Base-by-base conservation (phyloP, 2,329 filamentous ascomycete species). In the Knufia fluminis region DNA sequence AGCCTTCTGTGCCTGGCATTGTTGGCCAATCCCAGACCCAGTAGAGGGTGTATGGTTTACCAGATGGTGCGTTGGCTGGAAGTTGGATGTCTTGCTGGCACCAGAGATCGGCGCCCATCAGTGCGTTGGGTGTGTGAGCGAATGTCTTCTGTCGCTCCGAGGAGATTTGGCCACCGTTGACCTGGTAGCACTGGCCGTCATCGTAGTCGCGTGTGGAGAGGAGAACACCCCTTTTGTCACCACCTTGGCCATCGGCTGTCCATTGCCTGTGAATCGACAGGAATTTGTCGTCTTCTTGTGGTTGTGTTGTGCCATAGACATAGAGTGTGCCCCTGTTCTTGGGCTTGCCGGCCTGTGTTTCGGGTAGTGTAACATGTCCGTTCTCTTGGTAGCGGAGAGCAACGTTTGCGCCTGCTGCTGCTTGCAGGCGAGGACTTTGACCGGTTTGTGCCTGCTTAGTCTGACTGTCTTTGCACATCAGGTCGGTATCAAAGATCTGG, bases 21-120 rank as follows among this genome's bases (percentile, higher is more conserved):
- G 79, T 82, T 2, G 84, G 83, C 87, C 89, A 98, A 66, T 94
- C 85, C 92, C 92, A 97, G 40, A 96, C 83, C 91, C 91, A 97
- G 73, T 95, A 94, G 46, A 95, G 69, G 2, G 88, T 91, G 64
- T 90, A 86, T 23, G 76, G 75, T 24, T 81, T 77, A 39, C 80
- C 80, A 8, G 72, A 65, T n/a, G 75, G 66, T 41, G 80, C 71
- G 58, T 85, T 77, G 3, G 71, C 62, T 0, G 92, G 92, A 12
- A 98, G 71, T 61, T 82, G 74, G 42, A 96, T 71, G 61, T 92
- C 82, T 31, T 82, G 82, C 66, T 96, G 90, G 68, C 92, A 97
- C 71, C 76, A 82, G 45, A 90, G 72, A 59, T 83, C 78, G 40
- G 68, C 67, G 22, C 76, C 78, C 65, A 74, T 74, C 24, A 74